phyloP scores from a whole-genome alignment of 768 basidiomycete genomes.

The Tylopilus vinaceipallidus region DNA sequence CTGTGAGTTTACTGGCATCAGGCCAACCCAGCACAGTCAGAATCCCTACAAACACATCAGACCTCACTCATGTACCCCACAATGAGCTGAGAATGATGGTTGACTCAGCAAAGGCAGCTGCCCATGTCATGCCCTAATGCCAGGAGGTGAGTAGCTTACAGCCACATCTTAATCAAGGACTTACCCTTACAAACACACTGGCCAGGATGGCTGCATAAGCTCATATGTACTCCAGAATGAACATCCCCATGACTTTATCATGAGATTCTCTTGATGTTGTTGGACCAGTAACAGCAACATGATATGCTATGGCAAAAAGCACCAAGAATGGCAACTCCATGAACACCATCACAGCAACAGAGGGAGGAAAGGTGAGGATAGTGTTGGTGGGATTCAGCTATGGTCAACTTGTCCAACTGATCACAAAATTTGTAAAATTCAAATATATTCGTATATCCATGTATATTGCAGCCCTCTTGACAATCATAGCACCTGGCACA shows the following conservation, averaged over 20 bases:
- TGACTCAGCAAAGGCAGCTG: not conserved
- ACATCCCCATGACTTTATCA: slow-evolving; percentile 6
- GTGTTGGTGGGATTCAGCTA: too few relatives aligned
- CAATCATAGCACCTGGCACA: too few relatives aligned
- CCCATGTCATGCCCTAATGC: not conserved
- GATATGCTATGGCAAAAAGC: slow-evolving; percentile 2
- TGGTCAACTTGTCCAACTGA: too few relatives aligned
- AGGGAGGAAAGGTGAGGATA: too few relatives aligned
- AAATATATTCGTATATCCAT: too few relatives aligned
- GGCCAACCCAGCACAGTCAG: slow-evolving; percentile 8
- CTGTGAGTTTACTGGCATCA: not conserved
- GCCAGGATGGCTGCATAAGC: not conserved
- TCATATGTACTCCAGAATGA: slow-evolving; percentile 7
- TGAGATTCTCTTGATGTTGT: not conserved
- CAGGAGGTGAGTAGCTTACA: not conserved
- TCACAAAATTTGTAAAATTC: too few relatives aligned
- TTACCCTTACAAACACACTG: not conserved
- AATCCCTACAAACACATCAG: not conserved
- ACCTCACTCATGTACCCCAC: not conserved
- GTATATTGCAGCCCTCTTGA: too few relatives aligned
- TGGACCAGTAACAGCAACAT: not conserved
- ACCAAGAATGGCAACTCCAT: slow-evolving; percentile 8
- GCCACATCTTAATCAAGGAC: too few relatives aligned
- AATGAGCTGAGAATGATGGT: not conserved
- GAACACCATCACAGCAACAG: too few relatives aligned